These are phyloP conservation scores for Juglanconis juglandina DNA, from an alignment of 2,329 filamentous ascomycete genomes.

Conservation along the genomic window DNA sequence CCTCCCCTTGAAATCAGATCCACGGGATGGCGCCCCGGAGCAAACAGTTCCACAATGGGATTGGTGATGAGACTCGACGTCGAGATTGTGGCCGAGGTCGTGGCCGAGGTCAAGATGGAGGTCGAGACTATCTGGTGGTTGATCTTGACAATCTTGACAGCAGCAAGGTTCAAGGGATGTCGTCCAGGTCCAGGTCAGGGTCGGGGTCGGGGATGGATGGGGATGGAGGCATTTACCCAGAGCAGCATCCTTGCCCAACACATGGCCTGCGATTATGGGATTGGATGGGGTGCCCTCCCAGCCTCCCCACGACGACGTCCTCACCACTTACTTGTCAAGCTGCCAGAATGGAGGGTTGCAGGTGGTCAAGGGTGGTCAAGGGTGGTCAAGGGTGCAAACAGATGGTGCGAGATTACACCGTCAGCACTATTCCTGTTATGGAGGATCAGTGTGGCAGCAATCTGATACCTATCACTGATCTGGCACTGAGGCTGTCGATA, in stretches of 20 bases:
- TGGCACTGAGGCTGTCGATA: background rate
- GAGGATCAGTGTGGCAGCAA: background rate
- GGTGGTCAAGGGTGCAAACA: background rate
- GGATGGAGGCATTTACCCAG: background rate
- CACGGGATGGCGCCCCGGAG: background rate
- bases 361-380: background rate
- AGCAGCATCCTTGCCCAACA: background rate
- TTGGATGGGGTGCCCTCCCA: background rate
- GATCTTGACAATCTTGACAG: background rate
- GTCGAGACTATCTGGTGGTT: background rate
- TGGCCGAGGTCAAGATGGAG: background rate
- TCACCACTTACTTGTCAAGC: background rate
- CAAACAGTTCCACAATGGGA: background rate
- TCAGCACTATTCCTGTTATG: background rate
- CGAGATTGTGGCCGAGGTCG: too few species aligned
- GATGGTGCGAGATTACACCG: background rate
- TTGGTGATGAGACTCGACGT: background rate
- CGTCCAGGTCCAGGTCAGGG: too few species aligned
- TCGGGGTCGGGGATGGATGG: background rate
- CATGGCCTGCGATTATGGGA: background rate
- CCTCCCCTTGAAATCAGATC: background rate
- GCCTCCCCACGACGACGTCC: background rate
- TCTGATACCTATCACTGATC: background rate
- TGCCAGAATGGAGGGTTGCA: background rate
- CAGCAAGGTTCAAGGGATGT: too few species aligned